Evolutionary conservation across 345 rosid species (phyloP), one percentile per base, ranked within the genome.

Genomic region (Noccaea bulbosa): DNA sequence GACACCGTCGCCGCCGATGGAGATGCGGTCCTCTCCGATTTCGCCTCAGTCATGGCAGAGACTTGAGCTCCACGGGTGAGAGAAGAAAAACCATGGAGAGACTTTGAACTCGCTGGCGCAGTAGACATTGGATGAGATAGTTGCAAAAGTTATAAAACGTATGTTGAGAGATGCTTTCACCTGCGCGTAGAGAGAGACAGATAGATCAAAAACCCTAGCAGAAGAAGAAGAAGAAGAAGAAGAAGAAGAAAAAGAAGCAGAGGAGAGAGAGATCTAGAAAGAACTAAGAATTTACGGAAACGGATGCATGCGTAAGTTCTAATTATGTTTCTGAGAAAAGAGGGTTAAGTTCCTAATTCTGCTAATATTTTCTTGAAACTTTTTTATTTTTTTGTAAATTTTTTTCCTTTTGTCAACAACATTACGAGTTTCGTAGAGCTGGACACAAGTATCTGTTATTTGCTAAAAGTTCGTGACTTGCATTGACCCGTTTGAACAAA

Each of bases 31-130:
- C 59, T 52, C 77, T 79, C 70, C 14, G 74, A 69, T 48, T 77
- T 81, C 2, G 73, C 33, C 17, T 81, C 73, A 12, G 48, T 72
- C 45, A 45, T 56, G 51, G 46, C 40, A 74, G 59, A 20, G 41
- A 72, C 44, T 64, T 65, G 58, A 46, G 60, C 33, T 37, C 40
- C 70, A 34, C 50, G 75, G 76, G 60, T 73, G 39, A 81, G 56
- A 68, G 89, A 75, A 41, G 91, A 72, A 72, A 87, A 92, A 78
- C 86, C 83, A 80, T 90, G 93, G 47, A 90, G 82, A 63, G 87
- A 89, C 74, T 87, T 89, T 7, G 89, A 82, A 80, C 88, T 87
- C 58, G 83, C 83, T 11, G 91, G 84, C 17, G 85, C 78, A 17
- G 88, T 76, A 8, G 91, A 84, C 87, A 89, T 84, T 49, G 72